Percentiles rank a stretch among this genome's conserved stretches.
These are phyloP conservation scores for Volvariella volvacea DNA, from an alignment of 1,284 basidiomycete species.

Conservation along the genomic window DNA sequence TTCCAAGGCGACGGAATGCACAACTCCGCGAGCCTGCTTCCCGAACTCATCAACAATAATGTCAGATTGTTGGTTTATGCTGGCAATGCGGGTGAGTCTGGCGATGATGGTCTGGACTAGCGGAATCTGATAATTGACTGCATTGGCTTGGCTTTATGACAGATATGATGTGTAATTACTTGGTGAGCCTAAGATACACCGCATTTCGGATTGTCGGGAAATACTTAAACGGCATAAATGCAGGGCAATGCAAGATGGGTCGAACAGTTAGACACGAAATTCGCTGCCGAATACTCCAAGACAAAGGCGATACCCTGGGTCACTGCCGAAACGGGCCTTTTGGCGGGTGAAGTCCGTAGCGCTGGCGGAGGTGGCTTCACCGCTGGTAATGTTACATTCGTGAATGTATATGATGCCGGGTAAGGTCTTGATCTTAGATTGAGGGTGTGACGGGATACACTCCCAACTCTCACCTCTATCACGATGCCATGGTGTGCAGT, in stretches of 20 bases:
- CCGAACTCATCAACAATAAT: slow-evolving; percentile 70
- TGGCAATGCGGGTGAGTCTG: slow-evolving; percentile 56
- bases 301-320: slow-evolving; percentile 52
- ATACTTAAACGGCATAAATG: slow-evolving; percentile 1
- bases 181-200: slow-evolving; percentile 33
- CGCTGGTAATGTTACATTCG: slow-evolving; percentile 75
- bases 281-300: slow-evolving; percentile 53
- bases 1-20: slow-evolving; percentile 76
- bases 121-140: slow-evolving; percentile 3
- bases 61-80: slow-evolving; percentile 79
- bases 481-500: too few relatives aligned
- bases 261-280: slow-evolving; percentile 51
- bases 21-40: slow-evolving; percentile 68
- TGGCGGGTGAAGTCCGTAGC: slow-evolving; percentile 52
- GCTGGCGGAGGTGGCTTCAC: slow-evolving; percentile 53
- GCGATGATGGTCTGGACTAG: slow-evolving; percentile 6
- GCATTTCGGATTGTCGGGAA: not conserved
- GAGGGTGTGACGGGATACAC: not conserved
- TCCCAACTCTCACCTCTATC: too few relatives aligned
- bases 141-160: slow-evolving; percentile 11
- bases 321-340: slow-evolving; percentile 34
- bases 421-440: slow-evolving; percentile 25
- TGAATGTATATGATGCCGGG: slow-evolving; percentile 69
- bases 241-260: slow-evolving; percentile 74
- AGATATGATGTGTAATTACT: slow-evolving; percentile 82